Evolutionary conservation across 2,329 filamentous ascomycete species (phyloP).

Genomic region (Clonostachys rhizophaga): DNA sequence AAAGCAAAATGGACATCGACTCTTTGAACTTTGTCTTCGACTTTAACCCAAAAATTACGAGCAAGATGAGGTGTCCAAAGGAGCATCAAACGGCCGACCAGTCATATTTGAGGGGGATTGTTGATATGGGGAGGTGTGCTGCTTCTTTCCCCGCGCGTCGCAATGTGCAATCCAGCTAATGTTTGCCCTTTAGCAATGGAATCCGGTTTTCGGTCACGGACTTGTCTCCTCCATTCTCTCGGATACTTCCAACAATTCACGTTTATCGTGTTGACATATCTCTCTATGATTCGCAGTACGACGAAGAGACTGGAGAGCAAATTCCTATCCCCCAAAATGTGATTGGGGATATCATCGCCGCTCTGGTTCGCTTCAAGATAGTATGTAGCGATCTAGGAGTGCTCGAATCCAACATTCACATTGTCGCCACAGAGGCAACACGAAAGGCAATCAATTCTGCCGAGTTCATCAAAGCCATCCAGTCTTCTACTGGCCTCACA

Average conservation of each 20-base stretch:
- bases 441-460: constrained; percentile 21
- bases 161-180: neutral
- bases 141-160: too few relatives aligned
- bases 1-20: too few relatives aligned
- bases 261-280: constrained; percentile 22
- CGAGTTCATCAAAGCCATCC: constrained; percentile 33
- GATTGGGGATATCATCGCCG: constrained; percentile 16
- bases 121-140: too few relatives aligned
- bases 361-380: constrained; percentile 16
- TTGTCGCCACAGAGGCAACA: constrained; percentile 23
- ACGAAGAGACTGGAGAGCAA: constrained; percentile 19
- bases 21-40: too few relatives aligned
- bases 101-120: too few relatives aligned
- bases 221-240: constrained; percentile 41
- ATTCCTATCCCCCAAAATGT: constrained; percentile 19
- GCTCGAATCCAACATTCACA: constrained; percentile 14
- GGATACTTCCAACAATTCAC: constrained; percentile 49
- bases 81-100: too few relatives aligned
- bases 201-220: constrained; percentile 63
- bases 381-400: constrained; percentile 18
- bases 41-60: too few relatives aligned
- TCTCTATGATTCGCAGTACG: constrained; percentile 23
- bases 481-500: constrained; percentile 50
- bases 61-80: too few relatives aligned
- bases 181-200: constrained; percentile 48